Percentiles rank a stretch among this genome's conserved stretches.
Conservation (phyloP, 306 rosid species). For the Begonia loranthoides region DNA sequence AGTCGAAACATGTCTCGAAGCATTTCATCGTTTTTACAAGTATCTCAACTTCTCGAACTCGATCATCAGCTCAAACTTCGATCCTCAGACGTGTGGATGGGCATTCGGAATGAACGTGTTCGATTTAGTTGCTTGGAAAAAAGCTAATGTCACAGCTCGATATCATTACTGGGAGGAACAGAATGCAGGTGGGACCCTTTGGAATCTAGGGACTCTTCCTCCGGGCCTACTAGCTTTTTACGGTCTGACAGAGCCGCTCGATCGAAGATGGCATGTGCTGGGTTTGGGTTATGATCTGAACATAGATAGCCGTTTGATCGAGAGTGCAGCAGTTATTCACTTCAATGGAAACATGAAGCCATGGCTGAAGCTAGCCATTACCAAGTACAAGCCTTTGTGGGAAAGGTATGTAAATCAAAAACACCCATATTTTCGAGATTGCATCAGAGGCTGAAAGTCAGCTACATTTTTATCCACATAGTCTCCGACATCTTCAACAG, state of each 20-base stretch:
- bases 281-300: constrained; percentile 82
- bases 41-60: constrained; percentile 12
- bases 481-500: constrained; percentile 23
- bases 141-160: constrained; percentile 5
- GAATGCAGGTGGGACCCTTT: constrained; percentile 58
- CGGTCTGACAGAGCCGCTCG: constrained; percentile 92
- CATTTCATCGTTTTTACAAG: constrained; percentile 12
- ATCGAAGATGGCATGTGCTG: constrained; percentile 94
- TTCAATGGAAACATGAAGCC: constrained; percentile 89
- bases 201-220: constrained; percentile 89
- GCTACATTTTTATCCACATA: constrained; percentile 36
- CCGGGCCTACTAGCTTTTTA: constrained; percentile 73
- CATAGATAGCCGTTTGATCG: constrained; percentile 72
- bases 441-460: constrained; percentile 48
- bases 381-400: constrained; percentile 75
- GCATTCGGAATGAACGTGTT: constrained; percentile 15
- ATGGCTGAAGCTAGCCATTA: constrained; percentile 77
- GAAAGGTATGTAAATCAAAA: constrained; percentile 66
- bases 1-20: constrained; percentile 14
- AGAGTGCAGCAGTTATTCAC: constrained; percentile 78
- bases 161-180: constrained; percentile 15
- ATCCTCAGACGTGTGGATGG: constrained; percentile 18
- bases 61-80: constrained; percentile 10
- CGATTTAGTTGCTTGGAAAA: constrained; percentile 14
- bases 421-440: constrained; percentile 59